Percentiles rank a stretch among this genome's conserved stretches.
Evolutionary conservation across 2,329 filamentous ascomycete species (phyloP).

Genomic region (Colletotrichum sidae): DNA sequence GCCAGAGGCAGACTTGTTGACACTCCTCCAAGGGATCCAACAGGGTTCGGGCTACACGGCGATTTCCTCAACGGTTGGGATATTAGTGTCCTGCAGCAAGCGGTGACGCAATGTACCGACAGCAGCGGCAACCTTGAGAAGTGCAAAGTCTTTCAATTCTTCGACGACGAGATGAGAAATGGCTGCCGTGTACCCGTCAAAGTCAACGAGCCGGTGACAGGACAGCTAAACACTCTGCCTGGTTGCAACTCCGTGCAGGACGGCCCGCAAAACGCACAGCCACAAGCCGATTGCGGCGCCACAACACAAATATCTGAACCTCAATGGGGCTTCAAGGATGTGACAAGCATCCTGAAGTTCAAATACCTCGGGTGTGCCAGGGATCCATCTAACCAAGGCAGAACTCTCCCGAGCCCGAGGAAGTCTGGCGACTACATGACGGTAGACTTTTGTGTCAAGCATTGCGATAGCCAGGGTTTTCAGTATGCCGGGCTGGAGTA

Average conservation of each 20-base stretch:
- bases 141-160: constrained; percentile 65
- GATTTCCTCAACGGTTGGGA: constrained; percentile 84
- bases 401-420: constrained; percentile 45
- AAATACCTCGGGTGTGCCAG: constrained; percentile 64
- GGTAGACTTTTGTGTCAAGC: constrained; percentile 46
- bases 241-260: constrained; percentile 62
- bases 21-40: constrained; percentile 50
- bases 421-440: constrained; percentile 49
- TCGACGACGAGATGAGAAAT: constrained; percentile 52
- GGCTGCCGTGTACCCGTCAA: constrained; percentile 63
- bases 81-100: constrained; percentile 69
- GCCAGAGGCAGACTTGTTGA: constrained; percentile 50
- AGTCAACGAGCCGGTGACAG: constrained; percentile 58
- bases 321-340: constrained; percentile 56
- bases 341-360: constrained; percentile 57
- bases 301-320: constrained; percentile 50
- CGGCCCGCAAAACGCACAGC: constrained; percentile 41
- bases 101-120: constrained; percentile 74
- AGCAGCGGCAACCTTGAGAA: constrained; percentile 69
- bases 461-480: constrained; percentile 44
- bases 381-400: constrained; percentile 43
- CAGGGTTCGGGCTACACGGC: constrained; percentile 76
- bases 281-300: constrained; percentile 46
- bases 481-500: constrained; percentile 53
- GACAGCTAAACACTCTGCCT: constrained; percentile 61